Percentiles rank a stretch among this genome's conserved stretches.
These are phyloP conservation scores for Pseudogymnoascus sp. DNA, from an alignment of 2,329 filamentous ascomycete species.

Conservation along the genomic window DNA sequence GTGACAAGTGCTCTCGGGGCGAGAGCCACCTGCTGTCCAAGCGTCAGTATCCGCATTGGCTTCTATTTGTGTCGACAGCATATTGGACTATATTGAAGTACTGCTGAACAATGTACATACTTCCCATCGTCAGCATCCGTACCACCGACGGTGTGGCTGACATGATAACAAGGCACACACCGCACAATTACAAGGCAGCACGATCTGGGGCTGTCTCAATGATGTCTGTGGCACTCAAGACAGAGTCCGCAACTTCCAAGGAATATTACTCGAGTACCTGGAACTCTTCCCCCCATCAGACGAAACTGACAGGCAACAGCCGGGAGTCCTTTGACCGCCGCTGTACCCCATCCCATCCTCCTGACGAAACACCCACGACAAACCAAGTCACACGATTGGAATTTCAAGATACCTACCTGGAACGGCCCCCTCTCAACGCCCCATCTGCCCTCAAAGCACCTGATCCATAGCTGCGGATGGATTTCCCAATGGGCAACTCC, in stretches of 20 bases:
- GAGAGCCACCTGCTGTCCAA: not conserved
- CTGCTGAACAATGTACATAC: not conserved
- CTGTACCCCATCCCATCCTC: not conserved
- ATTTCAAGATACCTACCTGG: not conserved
- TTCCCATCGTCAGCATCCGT: not conserved
- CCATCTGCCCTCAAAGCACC: not conserved
- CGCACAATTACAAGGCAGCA: slow-evolving; percentile 5
- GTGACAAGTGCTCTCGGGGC: not conserved
- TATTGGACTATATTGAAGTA: slow-evolving; percentile 1
- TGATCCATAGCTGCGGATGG: not conserved
- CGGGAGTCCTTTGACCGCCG: not conserved
- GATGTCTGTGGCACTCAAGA: slow-evolving; percentile 5
- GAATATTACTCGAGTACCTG: not conserved
- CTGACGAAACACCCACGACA: not conserved
- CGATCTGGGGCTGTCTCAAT: not conserved
- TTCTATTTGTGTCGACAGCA: slow-evolving; percentile 6
- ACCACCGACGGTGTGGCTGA: not conserved
- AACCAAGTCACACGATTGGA: not conserved
- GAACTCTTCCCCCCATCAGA: not conserved
- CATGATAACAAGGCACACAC: slow-evolving; percentile 2
- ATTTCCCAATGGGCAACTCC: not conserved
- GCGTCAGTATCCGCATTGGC: not conserved
- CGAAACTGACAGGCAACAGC: slow-evolving; percentile 6
- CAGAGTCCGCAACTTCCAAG: not conserved
- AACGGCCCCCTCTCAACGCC: not conserved